phyloP scores from a whole-genome alignment of 352 stramenopile genomes.

The Plasmopara halstedii region DNA sequence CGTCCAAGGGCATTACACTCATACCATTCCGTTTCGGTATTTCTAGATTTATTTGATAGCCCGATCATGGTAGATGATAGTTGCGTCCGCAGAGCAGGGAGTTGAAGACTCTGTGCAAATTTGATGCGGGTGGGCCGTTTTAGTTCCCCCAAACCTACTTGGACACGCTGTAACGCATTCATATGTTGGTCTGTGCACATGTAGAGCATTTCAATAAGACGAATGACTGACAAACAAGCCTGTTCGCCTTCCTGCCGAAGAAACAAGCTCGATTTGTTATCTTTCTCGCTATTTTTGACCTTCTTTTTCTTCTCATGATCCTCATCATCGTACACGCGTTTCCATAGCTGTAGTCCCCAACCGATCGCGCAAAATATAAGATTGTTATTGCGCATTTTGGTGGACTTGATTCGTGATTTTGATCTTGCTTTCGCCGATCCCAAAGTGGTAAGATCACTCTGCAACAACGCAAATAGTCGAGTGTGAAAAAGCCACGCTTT shows the following conservation, averaged over 20 bases:
- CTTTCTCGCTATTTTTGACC: constrained; percentile 3
- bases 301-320: constrained; percentile 24
- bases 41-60: constrained; percentile 64
- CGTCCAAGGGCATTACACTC: constrained; percentile 66
- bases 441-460: constrained; percentile 23
- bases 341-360: constrained; percentile 50
- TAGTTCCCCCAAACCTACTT: constrained; percentile 48
- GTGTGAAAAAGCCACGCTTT: constrained; percentile 53
- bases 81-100: constrained; percentile 46
- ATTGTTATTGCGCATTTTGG: constrained; percentile 55
- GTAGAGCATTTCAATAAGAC: constrained; percentile 76
- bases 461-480: constrained; percentile 50
- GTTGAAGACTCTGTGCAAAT: constrained; percentile 58
- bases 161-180: constrained; percentile 64
- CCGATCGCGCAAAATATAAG: constrained; percentile 58
- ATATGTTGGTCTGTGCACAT: constrained; percentile 64
- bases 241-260: constrained; percentile 50
- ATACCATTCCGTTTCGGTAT: constrained; percentile 75
- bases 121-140: constrained; percentile 40
- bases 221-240: constrained; percentile 50
- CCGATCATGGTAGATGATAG: constrained; percentile 63
- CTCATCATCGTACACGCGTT: constrained; percentile 48
- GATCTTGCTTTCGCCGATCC: constrained; percentile 24
- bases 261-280: constrained; percentile 8
- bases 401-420: constrained; percentile 30